Conservation (phyloP, 176 grass and related monocot genomes). For the Cenchrus purpureus region DNA sequence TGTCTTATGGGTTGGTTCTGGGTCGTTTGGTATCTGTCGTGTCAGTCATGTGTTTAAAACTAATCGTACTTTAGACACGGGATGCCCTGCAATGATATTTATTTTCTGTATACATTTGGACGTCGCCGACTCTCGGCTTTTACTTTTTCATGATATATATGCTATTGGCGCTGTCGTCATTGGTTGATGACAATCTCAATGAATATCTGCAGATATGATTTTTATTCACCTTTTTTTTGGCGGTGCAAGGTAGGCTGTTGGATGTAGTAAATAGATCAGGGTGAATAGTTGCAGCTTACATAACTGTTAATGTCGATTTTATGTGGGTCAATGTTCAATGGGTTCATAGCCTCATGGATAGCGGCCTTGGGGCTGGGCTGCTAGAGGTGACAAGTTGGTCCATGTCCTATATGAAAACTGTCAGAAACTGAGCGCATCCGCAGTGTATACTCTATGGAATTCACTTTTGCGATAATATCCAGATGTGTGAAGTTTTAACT, state of each 20-base stretch:
- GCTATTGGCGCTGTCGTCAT: not conserved
- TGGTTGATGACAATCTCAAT: not conserved
- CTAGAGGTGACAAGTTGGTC: too few species aligned
- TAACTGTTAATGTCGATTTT: too few species aligned
- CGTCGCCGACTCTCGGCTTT: not conserved
- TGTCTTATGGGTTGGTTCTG: not conserved
- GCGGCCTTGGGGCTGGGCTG: too few species aligned
- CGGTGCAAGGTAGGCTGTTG: not conserved
- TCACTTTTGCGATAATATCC: too few species aligned
- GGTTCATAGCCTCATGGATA: too few species aligned
- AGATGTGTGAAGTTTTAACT: too few species aligned
- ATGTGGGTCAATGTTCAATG: too few species aligned
- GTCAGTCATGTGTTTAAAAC: slow-evolving; percentile 33
- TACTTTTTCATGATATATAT: not conserved
- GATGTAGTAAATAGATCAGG: too few species aligned
- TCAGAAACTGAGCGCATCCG: too few species aligned
- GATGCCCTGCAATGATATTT: slow-evolving; percentile 42
- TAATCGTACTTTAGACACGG: slow-evolving; percentile 31
- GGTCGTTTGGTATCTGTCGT: slow-evolving; percentile 34
- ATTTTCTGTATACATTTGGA: slow-evolving; percentile 42
- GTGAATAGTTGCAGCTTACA: too few species aligned
- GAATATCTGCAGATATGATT: not conserved
- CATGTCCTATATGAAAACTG: too few species aligned
- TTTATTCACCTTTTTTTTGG: not conserved
- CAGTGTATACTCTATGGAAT: too few species aligned